Conservation (phyloP, 345 rosid species). For the Syzygium aqueum region DNA sequence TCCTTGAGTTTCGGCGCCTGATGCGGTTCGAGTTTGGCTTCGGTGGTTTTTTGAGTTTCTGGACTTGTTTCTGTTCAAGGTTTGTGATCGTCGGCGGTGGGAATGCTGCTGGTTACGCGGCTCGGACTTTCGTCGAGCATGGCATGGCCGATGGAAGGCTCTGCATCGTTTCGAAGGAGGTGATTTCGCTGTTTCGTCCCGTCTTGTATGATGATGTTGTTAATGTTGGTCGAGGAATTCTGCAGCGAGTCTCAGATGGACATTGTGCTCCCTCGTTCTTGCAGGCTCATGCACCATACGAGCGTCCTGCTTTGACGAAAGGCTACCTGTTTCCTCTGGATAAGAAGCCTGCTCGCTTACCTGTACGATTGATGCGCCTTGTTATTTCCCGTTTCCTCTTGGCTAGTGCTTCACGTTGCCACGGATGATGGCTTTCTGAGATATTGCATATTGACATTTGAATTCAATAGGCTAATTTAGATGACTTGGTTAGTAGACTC, state of each 20-base stretch:
- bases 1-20: background rate
- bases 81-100: constrained; percentile 94
- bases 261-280: background rate
- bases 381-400: background rate
- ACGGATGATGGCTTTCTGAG: background rate
- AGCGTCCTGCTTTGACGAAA: constrained; percentile 94
- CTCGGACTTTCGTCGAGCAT: constrained; percentile 84
- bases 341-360: constrained; percentile 89
- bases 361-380: constrained; percentile 37
- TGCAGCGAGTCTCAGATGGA: background rate
- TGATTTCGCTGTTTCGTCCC: background rate
- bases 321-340: constrained; percentile 86
- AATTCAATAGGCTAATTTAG: background rate
- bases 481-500: background rate
- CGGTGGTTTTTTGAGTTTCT: background rate
- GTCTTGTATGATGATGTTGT: background rate
- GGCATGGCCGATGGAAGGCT: constrained; percentile 93
- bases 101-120: constrained; percentile 97
- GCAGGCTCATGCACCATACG: constrained; percentile 89
- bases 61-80: constrained; percentile 18
- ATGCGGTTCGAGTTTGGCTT: background rate
- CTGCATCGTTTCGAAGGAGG: constrained; percentile 91
- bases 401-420: background rate
- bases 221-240: background rate
- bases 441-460: background rate